Conservation (phyloP, 768 basidiomycete genomes). For the Mycena indigotica region DNA sequence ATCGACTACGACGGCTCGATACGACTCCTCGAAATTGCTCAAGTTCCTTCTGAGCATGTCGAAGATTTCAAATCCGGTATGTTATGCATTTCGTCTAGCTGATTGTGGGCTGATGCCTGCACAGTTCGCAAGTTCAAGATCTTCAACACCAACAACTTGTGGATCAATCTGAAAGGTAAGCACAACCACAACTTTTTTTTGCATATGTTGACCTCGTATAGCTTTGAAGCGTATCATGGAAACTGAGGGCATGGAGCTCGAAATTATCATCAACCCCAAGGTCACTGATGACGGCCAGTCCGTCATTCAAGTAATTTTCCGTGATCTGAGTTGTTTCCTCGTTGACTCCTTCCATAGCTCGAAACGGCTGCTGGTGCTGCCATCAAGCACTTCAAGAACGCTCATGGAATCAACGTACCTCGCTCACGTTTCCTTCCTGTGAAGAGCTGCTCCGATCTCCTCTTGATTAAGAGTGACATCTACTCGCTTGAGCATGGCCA, state of each 20-base stretch:
- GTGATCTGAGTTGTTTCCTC: constrained; percentile 17
- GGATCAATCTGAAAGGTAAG: constrained; percentile 69
- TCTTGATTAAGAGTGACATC: constrained; percentile 90
- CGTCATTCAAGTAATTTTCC: constrained; percentile 65
- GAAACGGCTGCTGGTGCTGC: constrained; percentile 94
- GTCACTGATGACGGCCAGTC: constrained; percentile 82
- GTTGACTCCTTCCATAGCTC: constrained; percentile 44
- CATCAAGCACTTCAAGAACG: constrained; percentile 90
- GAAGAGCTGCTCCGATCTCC: constrained; percentile 83
- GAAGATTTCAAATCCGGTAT: constrained; percentile 89
- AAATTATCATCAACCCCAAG: constrained; percentile 95
- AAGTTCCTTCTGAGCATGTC: constrained; percentile 90
- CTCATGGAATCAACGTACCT: constrained; percentile 93
- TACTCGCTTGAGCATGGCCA: constrained; percentile 90
- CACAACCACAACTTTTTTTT: not conserved
- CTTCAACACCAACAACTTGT: constrained; percentile 85
- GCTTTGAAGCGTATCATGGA: constrained; percentile 93
- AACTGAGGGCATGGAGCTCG: constrained; percentile 81
- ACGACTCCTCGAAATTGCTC: constrained; percentile 90
- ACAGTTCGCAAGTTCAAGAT: constrained; percentile 89
- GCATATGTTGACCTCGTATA: constrained; percentile 27
- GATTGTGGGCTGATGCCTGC: no score
- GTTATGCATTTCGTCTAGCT: constrained; percentile 11
- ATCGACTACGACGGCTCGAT: constrained; percentile 90
- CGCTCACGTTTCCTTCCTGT: constrained; percentile 92